These are phyloP conservation scores for Yamadazyma sp. DNA, from an alignment of 805 yeast species.

Conservation along the genomic window DNA sequence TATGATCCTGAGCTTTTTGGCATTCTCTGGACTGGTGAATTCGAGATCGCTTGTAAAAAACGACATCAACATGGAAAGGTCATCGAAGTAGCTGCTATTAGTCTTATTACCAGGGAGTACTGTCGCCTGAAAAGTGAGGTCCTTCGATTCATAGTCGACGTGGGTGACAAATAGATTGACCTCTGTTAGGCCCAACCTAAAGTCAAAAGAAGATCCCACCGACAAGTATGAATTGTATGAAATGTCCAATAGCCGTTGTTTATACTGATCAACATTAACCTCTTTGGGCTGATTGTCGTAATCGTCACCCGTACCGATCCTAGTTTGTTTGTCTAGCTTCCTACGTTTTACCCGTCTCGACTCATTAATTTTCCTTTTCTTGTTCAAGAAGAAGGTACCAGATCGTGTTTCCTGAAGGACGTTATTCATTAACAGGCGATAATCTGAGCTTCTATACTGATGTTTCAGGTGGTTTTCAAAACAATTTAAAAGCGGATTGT, in stretches of 20 bases:
- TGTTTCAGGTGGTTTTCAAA: slow-evolving; percentile 4
- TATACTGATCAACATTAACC: background rate
- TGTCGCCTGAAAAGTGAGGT: slow-evolving; percentile 8
- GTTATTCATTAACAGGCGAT: slow-evolving; percentile 4
- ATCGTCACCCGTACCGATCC: background rate
- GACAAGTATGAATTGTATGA: slow-evolving; percentile 23
- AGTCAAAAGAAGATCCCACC: slow-evolving; percentile 24
- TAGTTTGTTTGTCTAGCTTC: background rate
- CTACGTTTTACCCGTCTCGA: slow-evolving; percentile 22
- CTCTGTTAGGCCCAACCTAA: slow-evolving; percentile 5
- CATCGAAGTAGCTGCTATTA: slow-evolving; percentile 3
- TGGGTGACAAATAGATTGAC: slow-evolving; percentile 21
- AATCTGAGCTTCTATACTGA: background rate
- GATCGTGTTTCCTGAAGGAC: slow-evolving; percentile 4
- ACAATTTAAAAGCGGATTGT: slow-evolving; percentile 5
- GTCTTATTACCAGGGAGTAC: slow-evolving; percentile 4
- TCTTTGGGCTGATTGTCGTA: slow-evolving; percentile 16
- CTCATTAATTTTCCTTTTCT: slow-evolving; percentile 18
- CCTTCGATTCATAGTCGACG: slow-evolving; percentile 18
- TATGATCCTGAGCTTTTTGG: slow-evolving; percentile 1
- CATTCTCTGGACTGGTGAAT: slow-evolving; percentile 1
- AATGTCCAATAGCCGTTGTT: slow-evolving; percentile 12
- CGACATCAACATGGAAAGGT: slow-evolving; percentile 1
- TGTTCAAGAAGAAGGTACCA: slow-evolving; percentile 1
- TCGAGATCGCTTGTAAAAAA: slow-evolving; percentile 5